Conservation (phyloP, 805 yeast genomes). For the Citeromyces nyonsensis region DNA sequence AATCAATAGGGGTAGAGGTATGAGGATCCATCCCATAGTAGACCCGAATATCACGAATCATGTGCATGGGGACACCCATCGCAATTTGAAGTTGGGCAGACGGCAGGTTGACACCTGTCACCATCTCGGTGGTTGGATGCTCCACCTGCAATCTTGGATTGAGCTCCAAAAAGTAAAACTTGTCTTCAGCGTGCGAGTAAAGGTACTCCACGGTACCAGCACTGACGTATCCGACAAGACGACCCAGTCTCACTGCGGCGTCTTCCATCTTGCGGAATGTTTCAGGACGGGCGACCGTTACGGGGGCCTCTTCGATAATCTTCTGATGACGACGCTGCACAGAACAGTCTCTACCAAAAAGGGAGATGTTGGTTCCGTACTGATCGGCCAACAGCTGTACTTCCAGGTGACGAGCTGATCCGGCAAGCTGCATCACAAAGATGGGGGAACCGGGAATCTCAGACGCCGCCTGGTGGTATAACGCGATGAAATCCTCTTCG, state of each 20-base stretch:
- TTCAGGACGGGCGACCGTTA: conserved; percentile 75
- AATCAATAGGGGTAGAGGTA: conserved; percentile 79
- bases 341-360: conserved; percentile 98
- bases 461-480: conserved; percentile 87
- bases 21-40: conserved; percentile 95
- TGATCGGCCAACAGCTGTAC: conserved; percentile 97
- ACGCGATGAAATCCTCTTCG: conserved; percentile 60
- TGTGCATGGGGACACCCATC: conserved; percentile 97
- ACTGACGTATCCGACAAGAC: conserved; percentile 93
- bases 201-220: conserved; percentile 99
- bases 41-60: conserved; percentile 84
- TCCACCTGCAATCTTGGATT: conserved; percentile 98
- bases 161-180: conserved; percentile 90
- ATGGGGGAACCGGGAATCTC: conserved; percentile 99
- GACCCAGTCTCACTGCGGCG: conserved; percentile 95
- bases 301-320: conserved; percentile 98
- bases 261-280: conserved; percentile 88
- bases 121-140: conserved; percentile 99
- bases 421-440: conserved; percentile 94
- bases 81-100: conserved; percentile 98
- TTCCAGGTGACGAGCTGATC: conserved; percentile 94
- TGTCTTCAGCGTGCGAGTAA: conserved; percentile 86
- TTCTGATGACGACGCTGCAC: conserved; percentile 99
- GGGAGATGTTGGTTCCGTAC: conserved; percentile 92
- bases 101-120: conserved; percentile 93